phyloP scores from a whole-genome alignment of 345 rosid genomes.

The Linum trigynum region DNA sequence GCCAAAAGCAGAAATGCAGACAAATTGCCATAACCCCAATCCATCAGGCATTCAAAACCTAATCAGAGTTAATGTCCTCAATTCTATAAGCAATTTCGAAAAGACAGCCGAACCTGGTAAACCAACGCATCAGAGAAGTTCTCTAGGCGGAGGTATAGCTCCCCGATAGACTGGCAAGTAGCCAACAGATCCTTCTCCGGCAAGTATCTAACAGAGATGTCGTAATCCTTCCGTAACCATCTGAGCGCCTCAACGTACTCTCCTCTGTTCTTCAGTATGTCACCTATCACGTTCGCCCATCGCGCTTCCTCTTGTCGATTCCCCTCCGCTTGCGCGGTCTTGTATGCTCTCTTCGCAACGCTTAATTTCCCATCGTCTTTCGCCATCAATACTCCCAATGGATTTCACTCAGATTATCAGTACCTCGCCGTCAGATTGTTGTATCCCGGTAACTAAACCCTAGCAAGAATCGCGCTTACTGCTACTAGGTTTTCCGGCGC shows the following conservation, averaged over 20 bases:
- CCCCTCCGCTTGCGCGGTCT: slow-evolving; percentile 56
- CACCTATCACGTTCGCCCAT: slow-evolving; percentile 86
- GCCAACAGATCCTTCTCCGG: slow-evolving; percentile 69
- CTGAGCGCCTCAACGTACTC: slow-evolving; percentile 83
- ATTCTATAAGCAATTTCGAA: neutral
- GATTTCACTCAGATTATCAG: neutral
- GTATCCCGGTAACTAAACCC: neutral
- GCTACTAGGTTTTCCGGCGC: too few species aligned
- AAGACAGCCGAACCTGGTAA: slow-evolving; percentile 45
- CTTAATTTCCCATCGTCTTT: slow-evolving; percentile 33
- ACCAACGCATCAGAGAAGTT: slow-evolving; percentile 54
- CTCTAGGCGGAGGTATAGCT: slow-evolving; percentile 61
- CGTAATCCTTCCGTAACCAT: slow-evolving; percentile 78
- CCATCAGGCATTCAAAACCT: neutral
- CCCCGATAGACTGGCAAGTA: slow-evolving; percentile 88
- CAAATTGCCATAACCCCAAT: too few species aligned
- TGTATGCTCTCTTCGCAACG: slow-evolving; percentile 58
- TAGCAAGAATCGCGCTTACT: slow-evolving; percentile 24
- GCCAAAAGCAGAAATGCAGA: too few species aligned
- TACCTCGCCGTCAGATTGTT: neutral
- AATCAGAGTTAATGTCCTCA: neutral
- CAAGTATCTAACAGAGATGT: slow-evolving; percentile 47
- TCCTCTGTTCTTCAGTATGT: slow-evolving; percentile 65
- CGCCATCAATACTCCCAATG: slow-evolving; percentile 45
- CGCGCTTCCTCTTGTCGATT: slow-evolving; percentile 80